phyloP scores from a whole-genome alignment of 768 basidiomycete species.

The Lactifluus pinguis region DNA sequence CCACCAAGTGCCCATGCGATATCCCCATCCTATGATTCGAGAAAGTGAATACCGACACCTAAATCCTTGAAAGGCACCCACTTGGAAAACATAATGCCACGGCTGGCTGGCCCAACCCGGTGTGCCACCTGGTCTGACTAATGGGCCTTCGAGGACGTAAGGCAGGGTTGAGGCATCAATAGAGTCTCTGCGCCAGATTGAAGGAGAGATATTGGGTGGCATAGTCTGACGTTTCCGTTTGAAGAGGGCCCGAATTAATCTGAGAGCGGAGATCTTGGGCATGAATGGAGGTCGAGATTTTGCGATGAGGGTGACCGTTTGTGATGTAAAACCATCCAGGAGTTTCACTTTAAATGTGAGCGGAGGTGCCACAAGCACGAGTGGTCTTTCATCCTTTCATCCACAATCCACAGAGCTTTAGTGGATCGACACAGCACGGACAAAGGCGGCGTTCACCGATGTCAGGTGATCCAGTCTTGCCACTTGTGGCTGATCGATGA shows the following conservation, averaged over 20 bases:
- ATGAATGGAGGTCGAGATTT: not conserved
- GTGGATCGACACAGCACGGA: not conserved
- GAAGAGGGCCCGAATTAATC: not conserved
- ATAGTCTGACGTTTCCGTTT: not conserved
- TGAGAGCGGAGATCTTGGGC: not conserved
- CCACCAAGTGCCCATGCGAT: slow-evolving; percentile 5
- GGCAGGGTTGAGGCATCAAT: not conserved
- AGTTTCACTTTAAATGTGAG: not conserved
- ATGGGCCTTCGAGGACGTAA: not conserved
- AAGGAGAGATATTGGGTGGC: not conserved
- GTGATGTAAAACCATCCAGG: not conserved
- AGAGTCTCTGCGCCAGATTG: not conserved
- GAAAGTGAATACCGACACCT: not conserved
- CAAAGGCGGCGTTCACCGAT: too few species aligned
- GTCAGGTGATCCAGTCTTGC: too few species aligned
- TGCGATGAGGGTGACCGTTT: not conserved
- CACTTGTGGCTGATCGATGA: too few species aligned
- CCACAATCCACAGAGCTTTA: not conserved
- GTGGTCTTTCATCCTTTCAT: not conserved
- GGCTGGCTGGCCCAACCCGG: slow-evolving; percentile 12
- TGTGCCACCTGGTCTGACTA: slow-evolving; percentile 1
- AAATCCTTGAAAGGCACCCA: not conserved
- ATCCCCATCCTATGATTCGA: slow-evolving; percentile 3
- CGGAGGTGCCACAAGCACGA: not conserved
- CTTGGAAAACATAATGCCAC: slow-evolving; percentile 11